phyloP scores from a whole-genome alignment of 129 eudicot species.

The Sambucus nigra region DNA sequence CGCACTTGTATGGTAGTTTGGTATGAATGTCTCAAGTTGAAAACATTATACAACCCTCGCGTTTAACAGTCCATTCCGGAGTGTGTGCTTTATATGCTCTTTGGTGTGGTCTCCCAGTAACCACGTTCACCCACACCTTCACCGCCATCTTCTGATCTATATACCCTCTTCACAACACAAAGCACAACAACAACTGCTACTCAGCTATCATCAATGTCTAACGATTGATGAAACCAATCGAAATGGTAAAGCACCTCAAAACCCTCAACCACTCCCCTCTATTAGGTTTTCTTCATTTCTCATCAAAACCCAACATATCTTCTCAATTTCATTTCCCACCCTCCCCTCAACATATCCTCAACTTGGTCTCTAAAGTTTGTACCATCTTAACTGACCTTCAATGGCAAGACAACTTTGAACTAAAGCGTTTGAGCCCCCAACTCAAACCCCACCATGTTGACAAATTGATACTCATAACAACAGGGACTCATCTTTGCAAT shows the following conservation, averaged over 20 bases:
- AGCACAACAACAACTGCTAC: neutral
- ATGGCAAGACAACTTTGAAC: conserved; percentile 47
- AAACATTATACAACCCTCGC: too few relatives aligned
- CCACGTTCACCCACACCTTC: conserved; percentile 30
- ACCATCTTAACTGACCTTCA: conserved; percentile 28
- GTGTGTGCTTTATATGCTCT: neutral
- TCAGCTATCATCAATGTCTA: conserved; percentile 17
- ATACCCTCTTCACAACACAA: neutral
- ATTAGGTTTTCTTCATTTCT: conserved; percentile 25
- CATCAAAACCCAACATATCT: conserved; percentile 22
- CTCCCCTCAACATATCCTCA: neutral
- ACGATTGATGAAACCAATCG: conserved; percentile 23
- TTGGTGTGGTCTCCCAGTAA: conserved; percentile 28
- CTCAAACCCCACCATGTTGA: conserved; percentile 45
- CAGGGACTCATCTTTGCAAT: conserved; percentile 36
- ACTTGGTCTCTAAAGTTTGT: conserved; percentile 38
- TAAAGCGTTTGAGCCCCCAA: conserved; percentile 37
- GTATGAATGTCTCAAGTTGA: neutral
- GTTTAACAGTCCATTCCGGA: neutral
- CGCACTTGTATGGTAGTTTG: too few relatives aligned
- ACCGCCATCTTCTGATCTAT: neutral
- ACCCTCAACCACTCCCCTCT: conserved; percentile 14
- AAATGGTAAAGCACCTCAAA: conserved; percentile 58
- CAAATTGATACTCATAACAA: conserved; percentile 22
- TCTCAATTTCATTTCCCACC: neutral